Base-by-base conservation (phyloP, 805 yeast genomes). In the Lipomyces japonicus region DNA sequence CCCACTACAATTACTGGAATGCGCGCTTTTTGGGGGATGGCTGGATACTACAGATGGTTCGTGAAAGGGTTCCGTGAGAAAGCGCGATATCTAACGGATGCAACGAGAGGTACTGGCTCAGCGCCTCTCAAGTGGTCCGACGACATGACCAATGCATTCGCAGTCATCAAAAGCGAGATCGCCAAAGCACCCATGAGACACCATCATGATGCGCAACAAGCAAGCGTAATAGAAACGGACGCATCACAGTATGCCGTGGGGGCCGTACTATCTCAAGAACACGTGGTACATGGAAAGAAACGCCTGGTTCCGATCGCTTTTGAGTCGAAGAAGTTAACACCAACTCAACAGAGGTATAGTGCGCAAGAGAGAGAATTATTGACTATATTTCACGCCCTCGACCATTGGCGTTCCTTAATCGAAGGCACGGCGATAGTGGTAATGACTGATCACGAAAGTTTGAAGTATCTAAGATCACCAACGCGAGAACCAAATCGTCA, bases 31-130 rank as follows among this genome's bases (percentile, higher is more conserved):
- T 28, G 39, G n/a, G 44, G 39, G 2, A 22, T 34, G 19, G 46
- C 44, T 19, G 39, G 22, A 4, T 50, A 41, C 22, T 50, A 48
- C 18, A 25, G 53, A 5, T 19, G 32, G 3, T 50, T 48, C 16
- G 23, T 48, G 14, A 16, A 16, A 42, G 30, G 42, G 7, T 50
- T 50, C 38, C 21, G 53, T 19, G n/a, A 39, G 28, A 14, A 38
- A 16, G 48, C 53, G 10, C 16, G 24, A 18, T 53, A 34, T 7
- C 22, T 40, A 19, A 12, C 42, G 2, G 42, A 39, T 3, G 23
- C 19, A 2, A 9, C 35, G 5, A 19, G 41, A 28, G 31, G 22
- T 4, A 14, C 24, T 12, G 28, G 42, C 16, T 4, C 12, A 10
- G 14, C 5, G 6, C 16, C 21, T 4, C 4, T 39, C 4, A 16